Evolutionary conservation across 345 rosid species (phyloP).

Genomic region (Anacardium occidentale): DNA sequence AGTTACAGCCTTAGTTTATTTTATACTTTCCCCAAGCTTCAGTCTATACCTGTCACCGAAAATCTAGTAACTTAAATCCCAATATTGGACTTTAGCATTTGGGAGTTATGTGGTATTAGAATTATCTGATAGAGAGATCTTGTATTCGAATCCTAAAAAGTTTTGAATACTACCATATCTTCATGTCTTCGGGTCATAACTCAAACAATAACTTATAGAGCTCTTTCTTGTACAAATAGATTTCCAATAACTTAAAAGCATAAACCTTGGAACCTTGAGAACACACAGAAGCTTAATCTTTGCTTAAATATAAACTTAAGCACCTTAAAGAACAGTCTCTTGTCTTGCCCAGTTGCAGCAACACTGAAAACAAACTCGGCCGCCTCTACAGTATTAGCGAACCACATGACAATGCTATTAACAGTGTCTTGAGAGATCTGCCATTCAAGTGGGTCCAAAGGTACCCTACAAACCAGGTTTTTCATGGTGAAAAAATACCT

Average conservation of each 20-base stretch:
- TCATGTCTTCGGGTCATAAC: neutral
- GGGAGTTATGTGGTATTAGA: too few relatives aligned
- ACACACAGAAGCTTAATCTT: neutral
- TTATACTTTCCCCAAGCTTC: neutral
- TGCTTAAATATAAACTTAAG: neutral
- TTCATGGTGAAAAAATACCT: too few relatives aligned
- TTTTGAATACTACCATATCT: neutral
- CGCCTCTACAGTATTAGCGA: conserved; percentile 91
- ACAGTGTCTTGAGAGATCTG: conserved; percentile 96
- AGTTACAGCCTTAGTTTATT: neutral
- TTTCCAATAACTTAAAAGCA: neutral
- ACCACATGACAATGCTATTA: conserved; percentile 62
- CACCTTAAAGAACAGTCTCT: conserved; percentile 80
- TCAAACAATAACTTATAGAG: neutral
- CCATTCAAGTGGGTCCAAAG: conserved; percentile 97
- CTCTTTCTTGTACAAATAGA: neutral
- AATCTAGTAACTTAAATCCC: neutral
- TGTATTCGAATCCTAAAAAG: neutral
- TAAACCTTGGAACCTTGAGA: neutral
- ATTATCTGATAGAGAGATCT: neutral
- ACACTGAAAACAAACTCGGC: conserved; percentile 94
- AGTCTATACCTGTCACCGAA: neutral
- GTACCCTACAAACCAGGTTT: conserved; percentile 49
- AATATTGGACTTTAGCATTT: neutral
- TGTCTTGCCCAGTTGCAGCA: conserved; percentile 97